phyloP scores from a whole-genome alignment of 208 protist species.

The Hexamita inflata region DNA sequence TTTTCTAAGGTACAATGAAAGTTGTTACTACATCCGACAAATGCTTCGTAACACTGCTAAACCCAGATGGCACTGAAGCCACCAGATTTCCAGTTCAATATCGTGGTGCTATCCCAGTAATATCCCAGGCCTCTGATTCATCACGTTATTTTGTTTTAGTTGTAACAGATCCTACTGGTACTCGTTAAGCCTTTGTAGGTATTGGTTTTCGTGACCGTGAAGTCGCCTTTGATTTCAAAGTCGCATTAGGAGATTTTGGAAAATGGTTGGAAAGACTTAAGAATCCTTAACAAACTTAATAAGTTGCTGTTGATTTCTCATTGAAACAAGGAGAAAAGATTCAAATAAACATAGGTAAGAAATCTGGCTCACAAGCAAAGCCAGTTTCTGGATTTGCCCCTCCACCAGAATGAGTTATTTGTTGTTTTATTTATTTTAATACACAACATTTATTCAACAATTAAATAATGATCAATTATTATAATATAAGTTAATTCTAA shows the following conservation, averaged over 20 bases:
- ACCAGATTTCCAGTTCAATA: constrained; percentile 11
- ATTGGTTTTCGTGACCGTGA: constrained; percentile 15
- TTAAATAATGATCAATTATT: too few relatives aligned
- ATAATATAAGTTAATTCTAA: too few relatives aligned
- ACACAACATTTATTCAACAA: too few relatives aligned
- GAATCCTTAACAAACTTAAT: neutral
- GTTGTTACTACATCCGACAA: neutral
- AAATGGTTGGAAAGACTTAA: neutral
- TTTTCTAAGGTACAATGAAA: constrained; percentile 3
- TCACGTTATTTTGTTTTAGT: constrained; percentile 27
- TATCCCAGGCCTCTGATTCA: constrained; percentile 6
- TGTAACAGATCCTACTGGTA: constrained; percentile 19
- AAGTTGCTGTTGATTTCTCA: neutral
- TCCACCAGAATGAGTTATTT: too few relatives aligned
- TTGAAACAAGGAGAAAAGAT: constrained; percentile 14
- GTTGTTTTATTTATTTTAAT: too few relatives aligned
- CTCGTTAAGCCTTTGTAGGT: neutral
- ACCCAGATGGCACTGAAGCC: constrained; percentile 5
- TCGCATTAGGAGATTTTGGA: constrained; percentile 1
- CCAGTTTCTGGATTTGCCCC: too few relatives aligned
- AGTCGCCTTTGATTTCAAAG: constrained; percentile 17
- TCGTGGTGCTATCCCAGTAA: neutral
- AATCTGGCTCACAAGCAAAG: too few relatives aligned
- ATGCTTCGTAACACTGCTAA: neutral
- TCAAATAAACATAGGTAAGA: constrained; percentile 6